Evolutionary conservation across 495 filamentous ascomycete species (phyloP).

Genomic region (Penicillium steckii): DNA sequence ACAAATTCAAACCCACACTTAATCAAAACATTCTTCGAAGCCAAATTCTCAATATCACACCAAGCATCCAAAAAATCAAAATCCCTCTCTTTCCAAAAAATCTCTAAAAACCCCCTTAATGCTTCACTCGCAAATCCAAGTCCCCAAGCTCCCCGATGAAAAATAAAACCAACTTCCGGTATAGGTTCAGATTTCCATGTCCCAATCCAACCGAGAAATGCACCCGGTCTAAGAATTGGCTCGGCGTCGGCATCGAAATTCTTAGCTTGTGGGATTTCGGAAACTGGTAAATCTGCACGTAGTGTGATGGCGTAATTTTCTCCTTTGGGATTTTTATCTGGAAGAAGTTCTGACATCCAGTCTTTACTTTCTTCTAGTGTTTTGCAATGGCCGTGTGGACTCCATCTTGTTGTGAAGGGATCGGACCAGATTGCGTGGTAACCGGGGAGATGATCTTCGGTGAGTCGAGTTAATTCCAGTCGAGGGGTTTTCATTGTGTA

Average conservation of each 20-base stretch:
- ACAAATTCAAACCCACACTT: constrained; percentile 22
- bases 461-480: constrained; percentile 14
- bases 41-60: constrained; percentile 18
- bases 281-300: neutral
- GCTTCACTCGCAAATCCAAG: constrained; percentile 33
- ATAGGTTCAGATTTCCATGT: constrained; percentile 12
- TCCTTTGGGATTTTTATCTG: constrained; percentile 12
- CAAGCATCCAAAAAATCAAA: constrained; percentile 17
- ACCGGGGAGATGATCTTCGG: constrained; percentile 12
- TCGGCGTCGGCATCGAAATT: neutral
- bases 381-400: constrained; percentile 14
- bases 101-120: constrained; percentile 19
- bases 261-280: too few relatives aligned
- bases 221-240: neutral
- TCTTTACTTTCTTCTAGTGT: constrained; percentile 14
- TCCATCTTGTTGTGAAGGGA: constrained; percentile 20
- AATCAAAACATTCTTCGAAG: constrained; percentile 15
- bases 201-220: constrained; percentile 9
- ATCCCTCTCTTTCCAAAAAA: constrained; percentile 25
- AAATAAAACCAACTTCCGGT: constrained; percentile 31
- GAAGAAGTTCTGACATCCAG: constrained; percentile 17
- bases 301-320: constrained; percentile 22
- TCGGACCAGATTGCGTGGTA: constrained; percentile 24
- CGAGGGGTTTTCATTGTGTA: constrained; percentile 14
- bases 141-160: constrained; percentile 27